Evolutionary conservation across 805 yeast genomes (phyloP).

Genomic region (Cephaloascus albidus): DNA sequence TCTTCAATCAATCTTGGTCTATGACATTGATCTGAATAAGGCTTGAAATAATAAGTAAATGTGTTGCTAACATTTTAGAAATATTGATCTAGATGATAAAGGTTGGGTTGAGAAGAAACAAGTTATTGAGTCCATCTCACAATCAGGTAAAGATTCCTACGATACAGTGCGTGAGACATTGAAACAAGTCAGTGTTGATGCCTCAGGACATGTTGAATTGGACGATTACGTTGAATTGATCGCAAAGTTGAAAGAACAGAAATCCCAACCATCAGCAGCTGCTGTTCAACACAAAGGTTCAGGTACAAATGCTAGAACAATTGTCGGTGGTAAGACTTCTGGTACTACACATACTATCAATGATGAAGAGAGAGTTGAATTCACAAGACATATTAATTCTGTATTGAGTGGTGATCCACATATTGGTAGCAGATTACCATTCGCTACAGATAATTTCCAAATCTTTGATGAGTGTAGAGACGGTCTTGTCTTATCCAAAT

Average conservation of each 20-base stretch:
- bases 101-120: constrained; percentile 93
- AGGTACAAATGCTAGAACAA: constrained; percentile 64
- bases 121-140: constrained; percentile 75
- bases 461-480: constrained; percentile 95
- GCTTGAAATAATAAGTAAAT: too few relatives aligned
- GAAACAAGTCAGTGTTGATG: constrained; percentile 86
- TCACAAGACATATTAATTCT: constrained; percentile 90
- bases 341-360: constrained; percentile 95
- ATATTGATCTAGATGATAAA: constrained; percentile 80
- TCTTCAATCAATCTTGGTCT: neutral
- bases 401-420: constrained; percentile 85
- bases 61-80: too few relatives aligned
- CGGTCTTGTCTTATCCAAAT: constrained; percentile 85
- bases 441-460: constrained; percentile 91
- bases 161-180: constrained; percentile 92
- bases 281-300: constrained; percentile 37
- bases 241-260: constrained; percentile 63
- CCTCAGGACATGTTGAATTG: constrained; percentile 92
- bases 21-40: too few relatives aligned
- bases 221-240: constrained; percentile 86
- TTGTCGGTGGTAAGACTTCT: constrained; percentile 76
- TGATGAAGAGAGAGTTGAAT: constrained; percentile 93
- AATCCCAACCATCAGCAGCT: constrained; percentile 10
- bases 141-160: constrained; percentile 72
- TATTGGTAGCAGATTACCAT: constrained; percentile 77